Conservation (phyloP, 176 grass and related monocot species). For the Melocanna baccifera region DNA sequence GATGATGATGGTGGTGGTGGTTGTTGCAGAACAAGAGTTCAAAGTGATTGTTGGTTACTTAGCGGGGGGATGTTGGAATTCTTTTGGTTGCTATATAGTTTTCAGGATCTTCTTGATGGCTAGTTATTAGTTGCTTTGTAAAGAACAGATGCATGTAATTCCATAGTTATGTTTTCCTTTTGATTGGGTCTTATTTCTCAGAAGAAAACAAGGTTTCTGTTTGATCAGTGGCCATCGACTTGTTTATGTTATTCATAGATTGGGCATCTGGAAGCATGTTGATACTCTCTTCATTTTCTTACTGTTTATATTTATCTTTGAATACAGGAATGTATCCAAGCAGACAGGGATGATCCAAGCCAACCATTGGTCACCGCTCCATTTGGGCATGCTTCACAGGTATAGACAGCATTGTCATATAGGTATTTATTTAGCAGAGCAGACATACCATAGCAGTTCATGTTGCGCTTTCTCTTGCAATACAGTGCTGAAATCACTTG, state of each 20-base stretch:
- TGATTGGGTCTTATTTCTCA: background rate
- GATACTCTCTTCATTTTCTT: conserved; percentile 16
- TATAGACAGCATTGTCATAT: conserved; percentile 27
- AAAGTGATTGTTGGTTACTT: background rate
- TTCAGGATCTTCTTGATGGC: background rate
- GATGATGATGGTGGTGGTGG: background rate
- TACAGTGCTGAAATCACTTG: background rate
- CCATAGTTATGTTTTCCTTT: background rate
- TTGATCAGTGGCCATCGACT: background rate
- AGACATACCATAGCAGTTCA: background rate
- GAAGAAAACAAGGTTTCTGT: background rate
- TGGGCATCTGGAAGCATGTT: background rate
- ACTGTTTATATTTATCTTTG: conserved; percentile 24
- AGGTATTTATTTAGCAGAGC: conserved; percentile 17
- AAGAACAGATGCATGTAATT: background rate
- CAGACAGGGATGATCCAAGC: conserved; percentile 93
- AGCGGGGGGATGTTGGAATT: background rate
- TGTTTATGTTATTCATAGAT: background rate
- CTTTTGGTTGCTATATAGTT: background rate
- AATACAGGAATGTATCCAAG: conserved; percentile 73
- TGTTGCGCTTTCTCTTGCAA: conserved; percentile 4
- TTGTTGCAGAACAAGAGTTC: background rate
- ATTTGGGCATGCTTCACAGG: conserved; percentile 99
- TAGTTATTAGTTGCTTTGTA: background rate
- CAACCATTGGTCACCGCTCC: conserved; percentile 92